Evolutionary conservation across 768 basidiomycete species (phyloP).

Genomic region (Dictyophora rubrovolvata): DNA sequence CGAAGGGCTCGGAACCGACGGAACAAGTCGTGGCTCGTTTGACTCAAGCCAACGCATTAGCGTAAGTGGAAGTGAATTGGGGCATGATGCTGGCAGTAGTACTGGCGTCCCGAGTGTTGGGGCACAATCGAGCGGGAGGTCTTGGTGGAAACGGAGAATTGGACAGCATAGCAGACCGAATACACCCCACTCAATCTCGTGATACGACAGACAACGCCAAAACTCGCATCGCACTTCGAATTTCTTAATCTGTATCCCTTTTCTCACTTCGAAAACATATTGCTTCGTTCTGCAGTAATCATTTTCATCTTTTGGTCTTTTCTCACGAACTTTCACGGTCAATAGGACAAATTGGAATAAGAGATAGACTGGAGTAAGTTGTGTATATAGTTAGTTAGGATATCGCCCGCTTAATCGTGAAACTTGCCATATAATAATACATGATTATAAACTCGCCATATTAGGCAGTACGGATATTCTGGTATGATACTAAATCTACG

Average conservation of each 20-base stretch:
- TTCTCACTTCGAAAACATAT: too few species aligned
- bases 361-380: not conserved
- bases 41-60: not conserved
- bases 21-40: constrained; percentile 5
- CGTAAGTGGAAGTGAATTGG: not conserved
- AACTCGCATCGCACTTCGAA: too few species aligned
- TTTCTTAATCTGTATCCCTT: too few species aligned
- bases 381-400: not conserved
- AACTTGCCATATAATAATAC: not conserved
- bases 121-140: not conserved
- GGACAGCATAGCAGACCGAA: not conserved
- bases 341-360: not conserved
- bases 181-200: not conserved
- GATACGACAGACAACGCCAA: not conserved
- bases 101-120: not conserved
- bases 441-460: not conserved
- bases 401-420: not conserved
- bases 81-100: not conserved
- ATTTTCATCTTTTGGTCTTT: not conserved
- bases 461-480: not conserved
- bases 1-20: not conserved
- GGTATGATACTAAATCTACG: too few species aligned
- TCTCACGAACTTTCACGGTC: not conserved
- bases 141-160: constrained; percentile 4
- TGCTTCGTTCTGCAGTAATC: not conserved